phyloP scores from a whole-genome alignment of 2,329 filamentous ascomycete species.

The Leptographium lundbergii region DNA sequence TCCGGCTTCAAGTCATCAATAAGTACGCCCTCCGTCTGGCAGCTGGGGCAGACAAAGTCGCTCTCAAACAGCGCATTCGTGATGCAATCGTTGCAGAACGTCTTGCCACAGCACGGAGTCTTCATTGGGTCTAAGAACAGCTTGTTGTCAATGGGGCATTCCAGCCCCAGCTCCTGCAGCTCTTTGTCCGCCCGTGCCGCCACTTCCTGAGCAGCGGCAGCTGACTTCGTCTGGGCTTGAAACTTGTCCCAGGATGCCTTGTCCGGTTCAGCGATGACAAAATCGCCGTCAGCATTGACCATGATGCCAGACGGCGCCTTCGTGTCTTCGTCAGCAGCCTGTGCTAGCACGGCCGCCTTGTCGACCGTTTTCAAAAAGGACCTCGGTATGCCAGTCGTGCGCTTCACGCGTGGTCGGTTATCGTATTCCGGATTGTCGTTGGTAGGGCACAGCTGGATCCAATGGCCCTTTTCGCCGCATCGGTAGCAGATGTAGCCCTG shows the following conservation, averaged over 20 bases:
- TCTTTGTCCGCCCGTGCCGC: slow-evolving; percentile 71
- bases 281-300: slow-evolving; percentile 95
- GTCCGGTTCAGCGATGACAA: slow-evolving; percentile 91
- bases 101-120: slow-evolving; percentile 96
- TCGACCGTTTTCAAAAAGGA: slow-evolving; percentile 94
- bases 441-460: slow-evolving; percentile 97
- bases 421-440: slow-evolving; percentile 96
- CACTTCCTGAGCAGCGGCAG: slow-evolving; percentile 69
- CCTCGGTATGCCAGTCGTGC: slow-evolving; percentile 90
- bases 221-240: slow-evolving; percentile 83
- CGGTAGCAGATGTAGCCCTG: slow-evolving; percentile 93
- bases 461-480: slow-evolving; percentile 96
- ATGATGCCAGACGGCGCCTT: slow-evolving; percentile 84
- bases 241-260: slow-evolving; percentile 95
- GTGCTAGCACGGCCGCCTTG: slow-evolving; percentile 64
- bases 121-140: slow-evolving; percentile 98
- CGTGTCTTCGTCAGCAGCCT: slow-evolving; percentile 63
- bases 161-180: slow-evolving; percentile 73
- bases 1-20: slow-evolving; percentile 84
- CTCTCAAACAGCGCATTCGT: slow-evolving; percentile 97
- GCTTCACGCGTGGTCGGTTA: slow-evolving; percentile 83
- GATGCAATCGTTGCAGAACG: slow-evolving; percentile 99
- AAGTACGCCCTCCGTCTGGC: slow-evolving; percentile 78
- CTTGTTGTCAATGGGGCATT: slow-evolving; percentile 93
- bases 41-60: slow-evolving; percentile 91